These are phyloP conservation scores for Phytophthora kernoviae DNA, from an alignment of 352 stramenopile genomes.

Conservation along the genomic window DNA sequence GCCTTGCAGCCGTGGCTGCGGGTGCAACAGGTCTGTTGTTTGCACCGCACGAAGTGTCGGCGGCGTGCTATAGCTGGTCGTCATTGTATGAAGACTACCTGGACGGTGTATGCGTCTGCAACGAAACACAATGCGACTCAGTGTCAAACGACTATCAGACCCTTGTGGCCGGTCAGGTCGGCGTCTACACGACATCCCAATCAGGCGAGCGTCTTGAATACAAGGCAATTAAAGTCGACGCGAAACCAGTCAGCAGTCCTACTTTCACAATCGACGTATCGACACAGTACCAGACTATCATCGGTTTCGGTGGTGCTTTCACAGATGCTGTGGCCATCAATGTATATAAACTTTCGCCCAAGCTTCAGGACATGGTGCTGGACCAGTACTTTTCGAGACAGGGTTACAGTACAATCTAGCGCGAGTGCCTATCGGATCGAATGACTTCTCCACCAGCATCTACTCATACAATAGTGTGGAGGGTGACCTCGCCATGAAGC, in stretches of 20 bases:
- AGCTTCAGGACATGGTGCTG: slow-evolving; percentile 49
- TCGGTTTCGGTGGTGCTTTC: slow-evolving; percentile 81
- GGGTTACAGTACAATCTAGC: slow-evolving; percentile 66
- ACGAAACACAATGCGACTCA: slow-evolving; percentile 27
- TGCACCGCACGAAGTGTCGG: not conserved
- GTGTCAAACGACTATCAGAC: slow-evolving; percentile 23
- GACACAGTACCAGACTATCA: slow-evolving; percentile 52
- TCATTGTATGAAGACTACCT: slow-evolving; percentile 34
- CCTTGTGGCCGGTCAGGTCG: slow-evolving; percentile 27
- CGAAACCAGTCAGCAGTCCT: slow-evolving; percentile 1
- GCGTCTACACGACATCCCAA: slow-evolving; percentile 44
- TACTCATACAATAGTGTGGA: slow-evolving; percentile 38
- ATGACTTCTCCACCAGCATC: slow-evolving; percentile 63
- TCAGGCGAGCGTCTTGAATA: slow-evolving; percentile 44
- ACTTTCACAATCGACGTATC: slow-evolving; percentile 28
- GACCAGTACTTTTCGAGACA: slow-evolving; percentile 57
- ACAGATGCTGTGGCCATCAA: slow-evolving; percentile 70
- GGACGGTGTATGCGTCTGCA: slow-evolving; percentile 54
- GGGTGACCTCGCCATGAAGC: slow-evolving; percentile 31
- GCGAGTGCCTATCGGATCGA: slow-evolving; percentile 67
- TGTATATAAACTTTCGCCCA: slow-evolving; percentile 48
- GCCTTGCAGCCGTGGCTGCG: not conserved
- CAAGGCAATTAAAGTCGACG: slow-evolving; percentile 14
- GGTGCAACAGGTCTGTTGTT: not conserved
- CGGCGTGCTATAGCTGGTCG: slow-evolving; percentile 18